Evolutionary conservation across 257 asterid genomes (phyloP), one percentile per base, ranked within the genome.

Genomic region (Fraxinus pennsylvanica): DNA sequence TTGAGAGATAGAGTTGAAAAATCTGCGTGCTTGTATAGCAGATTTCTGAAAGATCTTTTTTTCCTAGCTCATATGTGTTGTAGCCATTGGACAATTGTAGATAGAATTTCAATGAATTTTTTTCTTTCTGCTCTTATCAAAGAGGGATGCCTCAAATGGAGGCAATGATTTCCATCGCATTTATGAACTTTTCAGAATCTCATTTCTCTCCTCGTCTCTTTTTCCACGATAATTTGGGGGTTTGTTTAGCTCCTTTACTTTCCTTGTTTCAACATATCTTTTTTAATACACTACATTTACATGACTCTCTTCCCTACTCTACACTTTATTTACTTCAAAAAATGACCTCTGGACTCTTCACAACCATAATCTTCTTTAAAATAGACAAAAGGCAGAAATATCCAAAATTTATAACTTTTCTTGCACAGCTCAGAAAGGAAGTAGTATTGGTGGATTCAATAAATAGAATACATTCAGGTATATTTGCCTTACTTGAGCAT

Each of bases 401-500:
- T 67, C 21, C 27, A 3, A 14, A 25, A 82, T 66, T 35, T 29
- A 59, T 12, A 73, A 54, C 50, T 41, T 74, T 59, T 69, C 59
- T 68, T 41, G 68, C 43, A 30, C 50, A 70, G 45, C 39, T 52
- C 52, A 59, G 22, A 39, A 36, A 21, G 78, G 69, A 52, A 71
- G 41, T 65, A 54, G 78, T 70, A 59, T 39, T 32, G 67, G 69
- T 66, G 19, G 39, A 52, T 41, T 39, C 66, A 39, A 74, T 2
- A 3, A 71, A 52, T 50, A 21, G 59, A 65, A 65, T 10, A 74
- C 57, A 77, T 39, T 72, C 39, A 27, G 38, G n/a, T n/a, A 54
- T 39, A 21, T 41, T 83, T 71, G 65, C 75, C 92, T 90, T 88
- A 94, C 97, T 88, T 88, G 80, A 94, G 98, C 98, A 94, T 92